phyloP scores from a whole-genome alignment of 2,329 filamentous ascomycete species.

The Aspergillus neoniger region DNA sequence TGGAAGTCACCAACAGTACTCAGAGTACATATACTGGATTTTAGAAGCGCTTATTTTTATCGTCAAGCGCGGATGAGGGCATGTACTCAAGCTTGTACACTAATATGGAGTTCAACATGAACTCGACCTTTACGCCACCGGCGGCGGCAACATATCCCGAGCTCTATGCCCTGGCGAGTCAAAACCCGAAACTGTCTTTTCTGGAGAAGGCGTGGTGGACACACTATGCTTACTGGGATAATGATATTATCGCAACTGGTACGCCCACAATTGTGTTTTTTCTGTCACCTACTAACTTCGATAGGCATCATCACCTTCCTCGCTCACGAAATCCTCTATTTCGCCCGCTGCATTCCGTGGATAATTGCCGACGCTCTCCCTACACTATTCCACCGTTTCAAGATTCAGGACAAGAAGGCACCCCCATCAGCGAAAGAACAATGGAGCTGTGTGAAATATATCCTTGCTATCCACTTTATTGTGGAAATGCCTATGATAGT shows the following conservation, averaged over 20 bases:
- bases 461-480: slow-evolving; percentile 91
- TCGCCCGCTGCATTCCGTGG: slow-evolving; percentile 84
- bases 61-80: neutral
- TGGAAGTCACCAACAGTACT: neutral
- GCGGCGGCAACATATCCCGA: slow-evolving; percentile 61
- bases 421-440: slow-evolving; percentile 79
- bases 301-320: slow-evolving; percentile 93
- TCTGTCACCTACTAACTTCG: neutral
- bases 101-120: slow-evolving; percentile 20
- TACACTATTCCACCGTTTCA: slow-evolving; percentile 85
- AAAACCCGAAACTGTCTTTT: slow-evolving; percentile 81
- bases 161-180: slow-evolving; percentile 63
- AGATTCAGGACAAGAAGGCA: slow-evolving; percentile 87
- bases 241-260: slow-evolving; percentile 74
- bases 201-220: slow-evolving; percentile 87
- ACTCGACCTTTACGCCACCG: slow-evolving; percentile 16
- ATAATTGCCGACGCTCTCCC: slow-evolving; percentile 80
- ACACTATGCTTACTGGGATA: slow-evolving; percentile 96
- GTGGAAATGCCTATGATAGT: slow-evolving; percentile 91
- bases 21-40: slow-evolving; percentile 5
- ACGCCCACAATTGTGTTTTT: neutral
- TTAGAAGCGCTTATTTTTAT: too few relatives aligned
- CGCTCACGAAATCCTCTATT: slow-evolving; percentile 92
- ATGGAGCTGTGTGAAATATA: slow-evolving; percentile 85
- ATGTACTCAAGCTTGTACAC: neutral